phyloP scores from a whole-genome alignment of 2,329 filamentous ascomycete genomes.

The Verticillium dahliae region DNA sequence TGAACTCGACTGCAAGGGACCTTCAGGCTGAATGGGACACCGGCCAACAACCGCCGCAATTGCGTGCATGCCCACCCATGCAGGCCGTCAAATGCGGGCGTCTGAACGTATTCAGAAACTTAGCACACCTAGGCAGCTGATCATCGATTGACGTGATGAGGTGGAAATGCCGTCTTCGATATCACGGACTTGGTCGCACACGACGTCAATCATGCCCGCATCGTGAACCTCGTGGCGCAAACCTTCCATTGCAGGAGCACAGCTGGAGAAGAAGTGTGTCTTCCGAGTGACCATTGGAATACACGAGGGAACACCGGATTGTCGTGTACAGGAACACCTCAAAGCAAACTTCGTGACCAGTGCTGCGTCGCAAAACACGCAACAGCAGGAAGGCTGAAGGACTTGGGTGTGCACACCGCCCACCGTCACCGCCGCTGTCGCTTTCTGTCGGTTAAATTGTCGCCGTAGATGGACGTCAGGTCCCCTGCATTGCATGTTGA shows the following conservation, averaged over 20 bases:
- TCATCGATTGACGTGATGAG: too few relatives aligned
- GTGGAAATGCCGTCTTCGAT: too few relatives aligned
- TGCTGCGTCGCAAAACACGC: not conserved
- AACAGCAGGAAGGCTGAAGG: not conserved
- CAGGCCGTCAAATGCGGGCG: not conserved
- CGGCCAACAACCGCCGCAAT: not conserved
- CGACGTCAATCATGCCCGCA: not conserved
- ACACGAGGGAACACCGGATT: not conserved
- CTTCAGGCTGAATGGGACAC: conserved; percentile 1
- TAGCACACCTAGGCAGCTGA: too few relatives aligned
- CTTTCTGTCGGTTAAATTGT: not conserved
- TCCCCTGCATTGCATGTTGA: not conserved
- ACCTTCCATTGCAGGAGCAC: not conserved
- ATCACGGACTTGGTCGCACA: too few relatives aligned
- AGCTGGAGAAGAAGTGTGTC: not conserved
- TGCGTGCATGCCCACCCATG: not conserved
- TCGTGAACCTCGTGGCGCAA: not conserved
- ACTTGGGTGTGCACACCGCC: not conserved
- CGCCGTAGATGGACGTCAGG: not conserved
- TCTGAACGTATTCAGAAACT: not conserved
- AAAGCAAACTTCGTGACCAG: not conserved
- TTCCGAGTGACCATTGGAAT: not conserved
- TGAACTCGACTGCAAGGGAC: not conserved
- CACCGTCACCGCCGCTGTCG: not conserved
- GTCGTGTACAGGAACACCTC: not conserved